Percentiles rank a stretch among this genome's conserved stretches.
Evolutionary conservation across 2,329 filamentous ascomycete species (phyloP).

Genomic region (Tolypocladium cylindrosporum): DNA sequence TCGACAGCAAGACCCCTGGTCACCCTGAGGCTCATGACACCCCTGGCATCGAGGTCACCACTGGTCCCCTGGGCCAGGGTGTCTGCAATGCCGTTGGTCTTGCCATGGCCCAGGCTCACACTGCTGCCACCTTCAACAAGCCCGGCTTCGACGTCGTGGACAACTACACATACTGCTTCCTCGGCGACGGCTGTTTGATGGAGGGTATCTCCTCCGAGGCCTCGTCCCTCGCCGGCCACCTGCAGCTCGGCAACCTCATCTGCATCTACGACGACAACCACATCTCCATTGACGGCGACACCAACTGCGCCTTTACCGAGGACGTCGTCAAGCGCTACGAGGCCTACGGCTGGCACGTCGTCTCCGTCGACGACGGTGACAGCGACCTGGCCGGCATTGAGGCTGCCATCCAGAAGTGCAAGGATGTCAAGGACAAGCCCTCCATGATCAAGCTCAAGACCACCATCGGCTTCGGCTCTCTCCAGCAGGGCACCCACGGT

Average conservation of each 20-base stretch:
- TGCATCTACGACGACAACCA: slow-evolving; percentile 98
- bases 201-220: slow-evolving; percentile 95
- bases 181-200: slow-evolving; percentile 97
- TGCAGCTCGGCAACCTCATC: slow-evolving; percentile 97
- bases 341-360: slow-evolving; percentile 90
- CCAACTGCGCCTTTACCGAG: slow-evolving; percentile 93
- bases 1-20: slow-evolving; percentile 76
- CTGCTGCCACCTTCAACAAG: slow-evolving; percentile 90
- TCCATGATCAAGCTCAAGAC: slow-evolving; percentile 94
- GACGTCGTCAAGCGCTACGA: slow-evolving; percentile 93
- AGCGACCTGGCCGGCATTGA: slow-evolving; percentile 80
- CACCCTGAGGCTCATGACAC: slow-evolving; percentile 97
- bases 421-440: slow-evolving; percentile 90
- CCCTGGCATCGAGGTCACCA: slow-evolving; percentile 94
- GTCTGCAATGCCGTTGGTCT: slow-evolving; percentile 96
- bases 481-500: slow-evolving; percentile 84
- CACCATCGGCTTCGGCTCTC: slow-evolving; percentile 93
- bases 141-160: slow-evolving; percentile 81
- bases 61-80: slow-evolving; percentile 94
- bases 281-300: slow-evolving; percentile 91
- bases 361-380: slow-evolving; percentile 80
- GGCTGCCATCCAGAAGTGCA: slow-evolving; percentile 73
- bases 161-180: slow-evolving; percentile 96
- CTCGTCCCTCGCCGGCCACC: slow-evolving; percentile 83
- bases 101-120: slow-evolving; percentile 91